Evolutionary conservation across 352 stramenopile genomes (phyloP), one percentile per base, ranked within the genome.

Genomic region (Pythium diclinum): DNA sequence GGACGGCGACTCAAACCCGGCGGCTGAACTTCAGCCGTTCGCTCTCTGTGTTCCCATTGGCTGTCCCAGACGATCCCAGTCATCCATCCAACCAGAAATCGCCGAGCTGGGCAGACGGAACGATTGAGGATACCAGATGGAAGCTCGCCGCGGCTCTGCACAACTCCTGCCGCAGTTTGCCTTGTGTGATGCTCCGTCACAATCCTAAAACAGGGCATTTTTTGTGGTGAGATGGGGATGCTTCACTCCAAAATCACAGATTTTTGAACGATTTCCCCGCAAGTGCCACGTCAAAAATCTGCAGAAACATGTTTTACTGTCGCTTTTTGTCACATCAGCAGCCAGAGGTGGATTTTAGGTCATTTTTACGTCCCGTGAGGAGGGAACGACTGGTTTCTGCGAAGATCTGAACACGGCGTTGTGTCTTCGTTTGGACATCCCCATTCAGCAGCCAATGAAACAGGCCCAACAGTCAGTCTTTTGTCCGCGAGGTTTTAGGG

Each of bases 211-310:
- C 8, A 51, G 30, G 44, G 44, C 19, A 14, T 6, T 16, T 30
- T 30, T 51, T 14, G n/a, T 51, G n/a, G 6, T 51, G 44, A 51
- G 44, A 16, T 21, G 16, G 44, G 19, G 44, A 30, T 51, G 6
- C 44, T 23, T 51, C 30, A 13, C 38, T 19, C 38, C 11, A 51
- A 30, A 51, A 51, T 51, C 44, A 51, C 44, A 51, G 44, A 51
- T 51, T 51, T 51, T 13, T 30, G 17, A 51, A 21, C 17, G 17
- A 28, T 51, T 30, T 42, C 3, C 36, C 36, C 36, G 36, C 36
- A 42, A 28, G 36, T 42, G 36, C 36, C 36, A 51, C 44, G 44
- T 30, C n/a, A 23, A 51, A 51, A 51, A 51, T 11, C 17, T 17
- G 42, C 44, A 51, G 44, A 30, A 51, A 51, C 44, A n/a, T 25